Conservation (phyloP, 2,329 filamentous ascomycete genomes). For the Lasiodiplodia theobromae region DNA sequence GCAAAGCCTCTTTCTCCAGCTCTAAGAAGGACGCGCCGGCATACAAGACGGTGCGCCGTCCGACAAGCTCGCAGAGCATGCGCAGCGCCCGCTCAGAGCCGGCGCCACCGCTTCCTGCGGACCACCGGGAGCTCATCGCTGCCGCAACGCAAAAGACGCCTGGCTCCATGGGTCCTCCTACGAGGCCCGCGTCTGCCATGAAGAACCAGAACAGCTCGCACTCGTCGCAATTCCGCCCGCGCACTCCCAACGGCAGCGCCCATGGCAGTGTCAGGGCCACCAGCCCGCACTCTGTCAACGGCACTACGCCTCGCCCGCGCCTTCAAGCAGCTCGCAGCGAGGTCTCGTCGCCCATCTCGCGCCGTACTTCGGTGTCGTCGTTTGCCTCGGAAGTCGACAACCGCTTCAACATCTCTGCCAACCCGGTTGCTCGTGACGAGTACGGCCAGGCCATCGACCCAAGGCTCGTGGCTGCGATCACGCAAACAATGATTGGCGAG, state of each 20-base stretch:
- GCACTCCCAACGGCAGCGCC: slow-evolving; percentile 47
- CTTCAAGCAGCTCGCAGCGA: slow-evolving; percentile 55
- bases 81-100: slow-evolving; percentile 55
- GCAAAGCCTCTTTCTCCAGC: slow-evolving; percentile 30
- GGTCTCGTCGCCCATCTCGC: slow-evolving; percentile 61
- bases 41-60: slow-evolving; percentile 59
- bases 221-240: slow-evolving; percentile 41
- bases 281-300: slow-evolving; percentile 51
- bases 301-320: slow-evolving; percentile 64
- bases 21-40: slow-evolving; percentile 15
- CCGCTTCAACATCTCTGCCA: slow-evolving; percentile 77
- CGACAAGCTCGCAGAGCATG: slow-evolving; percentile 76
- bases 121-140: slow-evolving; percentile 85
- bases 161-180: slow-evolving; percentile 80
- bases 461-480: slow-evolving; percentile 98
- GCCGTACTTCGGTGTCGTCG: slow-evolving; percentile 89
- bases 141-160: slow-evolving; percentile 64
- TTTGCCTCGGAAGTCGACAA: slow-evolving; percentile 94
- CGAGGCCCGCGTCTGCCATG: slow-evolving; percentile 79
- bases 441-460: slow-evolving; percentile 73
- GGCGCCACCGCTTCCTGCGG: slow-evolving; percentile 77
- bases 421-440: slow-evolving; percentile 25
- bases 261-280: slow-evolving; percentile 51
- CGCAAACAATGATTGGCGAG: slow-evolving; percentile 99
- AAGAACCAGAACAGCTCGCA: slow-evolving; percentile 45